Evolutionary conservation across 176 grass and related monocot species (phyloP).

Genomic region (Raddia distichophylla): DNA sequence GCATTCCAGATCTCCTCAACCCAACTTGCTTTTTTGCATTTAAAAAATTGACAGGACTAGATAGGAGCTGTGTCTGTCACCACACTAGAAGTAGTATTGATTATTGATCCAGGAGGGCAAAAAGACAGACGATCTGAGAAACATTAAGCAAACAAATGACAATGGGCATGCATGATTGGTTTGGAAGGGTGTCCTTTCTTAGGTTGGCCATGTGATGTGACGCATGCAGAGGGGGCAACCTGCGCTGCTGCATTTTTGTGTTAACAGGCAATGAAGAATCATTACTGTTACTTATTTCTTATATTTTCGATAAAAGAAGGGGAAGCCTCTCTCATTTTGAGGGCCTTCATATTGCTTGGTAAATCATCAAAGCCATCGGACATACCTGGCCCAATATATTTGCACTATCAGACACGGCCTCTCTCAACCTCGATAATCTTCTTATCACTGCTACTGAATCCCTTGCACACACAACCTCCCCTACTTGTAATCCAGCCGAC

Average conservation of each 20-base stretch:
- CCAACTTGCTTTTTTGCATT: conserved; percentile 51
- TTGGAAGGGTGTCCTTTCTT: conserved; percentile 34
- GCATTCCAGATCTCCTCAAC: conserved; percentile 43
- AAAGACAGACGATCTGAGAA: conserved; percentile 34
- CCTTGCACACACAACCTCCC: neutral
- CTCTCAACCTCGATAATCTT: too few species aligned
- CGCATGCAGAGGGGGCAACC: conserved; percentile 7
- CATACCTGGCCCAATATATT: too few species aligned
- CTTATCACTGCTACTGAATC: too few species aligned
- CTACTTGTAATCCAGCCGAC: neutral
- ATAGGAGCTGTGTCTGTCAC: conserved; percentile 49
- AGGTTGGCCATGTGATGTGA: conserved; percentile 61
- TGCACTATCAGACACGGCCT: too few species aligned
- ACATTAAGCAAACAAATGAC: conserved; percentile 46
- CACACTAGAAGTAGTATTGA: conserved; percentile 13
- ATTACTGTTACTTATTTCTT: too few species aligned
- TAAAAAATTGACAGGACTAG: conserved; percentile 35
- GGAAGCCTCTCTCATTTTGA: neutral
- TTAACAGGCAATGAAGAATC: too few species aligned
- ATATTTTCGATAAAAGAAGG: neutral
- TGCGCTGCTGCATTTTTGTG: neutral
- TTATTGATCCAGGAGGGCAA: conserved; percentile 25
- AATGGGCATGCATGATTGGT: conserved; percentile 39
- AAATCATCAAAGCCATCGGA: too few species aligned
- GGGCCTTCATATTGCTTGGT: too few species aligned